Evolutionary conservation across 495 filamentous ascomycete genomes (phyloP), one percentile per base, ranked within the genome.

Genomic region (Annulohypoxylon bovei): DNA sequence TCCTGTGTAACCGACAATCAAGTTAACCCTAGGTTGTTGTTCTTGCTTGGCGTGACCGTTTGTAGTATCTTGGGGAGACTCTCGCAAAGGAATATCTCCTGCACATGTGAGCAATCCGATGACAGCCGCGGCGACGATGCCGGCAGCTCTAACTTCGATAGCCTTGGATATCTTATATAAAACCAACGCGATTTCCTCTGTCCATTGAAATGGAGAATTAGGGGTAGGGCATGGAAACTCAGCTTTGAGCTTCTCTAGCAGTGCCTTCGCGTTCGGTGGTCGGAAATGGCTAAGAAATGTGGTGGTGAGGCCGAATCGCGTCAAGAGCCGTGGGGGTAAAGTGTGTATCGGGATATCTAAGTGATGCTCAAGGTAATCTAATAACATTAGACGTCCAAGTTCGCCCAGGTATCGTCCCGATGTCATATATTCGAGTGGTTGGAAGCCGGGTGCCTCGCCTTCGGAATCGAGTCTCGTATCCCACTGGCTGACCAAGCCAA

Each of bases 391-490:
- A 8, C 93, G 86, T 25, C 88, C 89, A n/a, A 96, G 83, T 81
- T 95, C 93, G 47, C 93, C 93, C 14, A 96, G 84, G 74, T 96
- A 96, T 16, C 92, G 85, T 0, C 93, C 93, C 16, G 90, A 87
- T 1, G 92, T 93, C 91, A 96, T 93, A 76, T 94, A 94, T 78
- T 96, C 93, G 59, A 95, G 89, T 1, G 93, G 93, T 73, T 94
- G 92, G 72, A 95, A 95, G 0, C 92, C 93, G 0, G 92, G 92
- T 0, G 85, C 85, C 72, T 92, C 88, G 73, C 89, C 88, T 9
- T 86, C 86, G 7, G 68, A 70, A 66, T 94, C 91, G 12, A 96
- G 82, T 60, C 83, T 78, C 2, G 77, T 65, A 71, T 96, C 93
- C 92, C 92, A 95, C 54, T 83, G 84, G 8, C 88, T 94, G 44